Conservation (phyloP, 208 protist genomes). For the Leishmania arabica region DNA sequence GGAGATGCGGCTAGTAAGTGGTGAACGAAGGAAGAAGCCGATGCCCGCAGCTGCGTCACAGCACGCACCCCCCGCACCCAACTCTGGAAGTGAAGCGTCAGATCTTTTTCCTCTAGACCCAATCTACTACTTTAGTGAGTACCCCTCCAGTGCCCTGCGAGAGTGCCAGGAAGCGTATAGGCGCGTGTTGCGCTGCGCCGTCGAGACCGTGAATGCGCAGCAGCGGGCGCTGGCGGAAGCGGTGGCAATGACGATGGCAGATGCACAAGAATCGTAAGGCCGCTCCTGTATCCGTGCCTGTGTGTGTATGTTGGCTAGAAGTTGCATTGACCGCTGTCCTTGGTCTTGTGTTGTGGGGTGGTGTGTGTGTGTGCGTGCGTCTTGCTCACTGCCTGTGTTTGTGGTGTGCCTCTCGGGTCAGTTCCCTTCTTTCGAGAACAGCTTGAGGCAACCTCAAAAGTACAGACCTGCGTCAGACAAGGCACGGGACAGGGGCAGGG, state of each 20-base stretch:
- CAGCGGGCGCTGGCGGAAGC: constrained; percentile 33
- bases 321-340: no score
- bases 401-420: neutral
- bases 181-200: constrained; percentile 38
- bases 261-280: neutral
- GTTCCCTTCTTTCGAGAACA: neutral
- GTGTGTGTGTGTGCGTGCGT: neutral
- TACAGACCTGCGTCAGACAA: neutral
- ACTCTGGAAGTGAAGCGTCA: neutral
- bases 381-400: no score
- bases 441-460: neutral
- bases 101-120: constrained; percentile 18
- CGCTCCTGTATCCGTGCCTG: neutral
- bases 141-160: constrained; percentile 45
- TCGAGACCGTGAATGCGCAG: constrained; percentile 53
- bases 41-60: neutral
- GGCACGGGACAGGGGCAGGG: neutral
- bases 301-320: neutral
- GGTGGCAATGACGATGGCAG: neutral
- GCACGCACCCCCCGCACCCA: neutral
- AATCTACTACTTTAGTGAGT: constrained; percentile 44
- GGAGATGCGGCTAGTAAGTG: neutral
- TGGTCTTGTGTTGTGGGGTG: neutral
- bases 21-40: neutral
- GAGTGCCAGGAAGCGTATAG: constrained; percentile 50